Conservation (phyloP, 164 flowering plant genomes). For the Vitis labrusca region DNA sequence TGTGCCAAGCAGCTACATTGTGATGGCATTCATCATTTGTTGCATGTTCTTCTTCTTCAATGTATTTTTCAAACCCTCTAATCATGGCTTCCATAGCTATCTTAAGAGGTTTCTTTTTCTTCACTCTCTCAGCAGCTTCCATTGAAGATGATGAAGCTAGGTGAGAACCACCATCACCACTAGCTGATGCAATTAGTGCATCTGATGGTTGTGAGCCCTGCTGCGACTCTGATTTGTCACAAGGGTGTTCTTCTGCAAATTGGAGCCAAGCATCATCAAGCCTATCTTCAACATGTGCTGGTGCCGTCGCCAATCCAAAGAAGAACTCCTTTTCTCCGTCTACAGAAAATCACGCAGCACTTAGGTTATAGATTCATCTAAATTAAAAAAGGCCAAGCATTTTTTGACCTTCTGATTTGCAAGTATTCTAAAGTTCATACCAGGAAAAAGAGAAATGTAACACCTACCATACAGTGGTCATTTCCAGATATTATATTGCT, state of each 20-base stretch:
- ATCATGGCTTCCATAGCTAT: constrained; percentile 91
- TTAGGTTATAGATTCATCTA: not conserved
- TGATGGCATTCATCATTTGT: constrained; percentile 45
- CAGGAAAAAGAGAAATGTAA: not conserved
- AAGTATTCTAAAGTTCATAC: not conserved
- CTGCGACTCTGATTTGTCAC: constrained; percentile 33
- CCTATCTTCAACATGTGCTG: constrained; percentile 96
- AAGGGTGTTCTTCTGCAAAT: constrained; percentile 77
- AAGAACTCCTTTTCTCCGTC: constrained; percentile 69
- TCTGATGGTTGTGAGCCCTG: constrained; percentile 45
- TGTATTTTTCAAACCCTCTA: constrained; percentile 68
- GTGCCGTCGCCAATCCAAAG: constrained; percentile 98
- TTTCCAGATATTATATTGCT: no score
- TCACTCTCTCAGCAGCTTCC: constrained; percentile 22
- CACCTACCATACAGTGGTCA: no score
- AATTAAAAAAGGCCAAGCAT: not conserved
- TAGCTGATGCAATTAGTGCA: constrained; percentile 62
- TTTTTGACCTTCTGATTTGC: not conserved
- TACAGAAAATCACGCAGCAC: constrained; percentile 15
- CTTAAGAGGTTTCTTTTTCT: constrained; percentile 58
- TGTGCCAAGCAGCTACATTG: constrained; percentile 96
- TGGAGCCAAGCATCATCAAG: constrained; percentile 97
- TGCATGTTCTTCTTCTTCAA: constrained; percentile 46
- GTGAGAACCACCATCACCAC: constrained; percentile 78
- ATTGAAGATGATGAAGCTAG: constrained; percentile 29